phyloP scores from a whole-genome alignment of 2,329 filamentous ascomycete species.

The Colletotrichum falcatum region DNA sequence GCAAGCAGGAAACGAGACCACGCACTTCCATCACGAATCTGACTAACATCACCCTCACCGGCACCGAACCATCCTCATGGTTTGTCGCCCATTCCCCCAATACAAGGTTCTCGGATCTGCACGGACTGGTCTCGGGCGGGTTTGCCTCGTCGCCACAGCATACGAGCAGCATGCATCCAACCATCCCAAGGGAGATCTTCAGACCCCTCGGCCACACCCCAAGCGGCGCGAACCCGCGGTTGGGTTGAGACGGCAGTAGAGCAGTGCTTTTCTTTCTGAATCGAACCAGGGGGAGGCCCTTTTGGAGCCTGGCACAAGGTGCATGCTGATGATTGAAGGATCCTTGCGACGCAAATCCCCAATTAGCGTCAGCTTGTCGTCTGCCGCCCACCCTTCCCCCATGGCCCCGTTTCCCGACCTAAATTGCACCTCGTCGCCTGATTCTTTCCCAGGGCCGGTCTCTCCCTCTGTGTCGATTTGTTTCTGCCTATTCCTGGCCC shows the following conservation, averaged over 20 bases:
- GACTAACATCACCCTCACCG: slow-evolving; percentile 6
- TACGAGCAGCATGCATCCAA: slow-evolving; percentile 28
- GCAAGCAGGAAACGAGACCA: background rate
- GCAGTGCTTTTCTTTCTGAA: slow-evolving; percentile 19
- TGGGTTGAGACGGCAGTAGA: slow-evolving; percentile 15
- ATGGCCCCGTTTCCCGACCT: slow-evolving; percentile 33
- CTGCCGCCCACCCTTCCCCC: slow-evolving; percentile 8
- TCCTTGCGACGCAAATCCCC: slow-evolving; percentile 30
- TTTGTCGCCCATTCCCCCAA: slow-evolving; percentile 4
- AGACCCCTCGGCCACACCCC: slow-evolving; percentile 24
- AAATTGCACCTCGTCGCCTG: slow-evolving; percentile 38
- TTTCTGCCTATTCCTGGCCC: slow-evolving; percentile 11
- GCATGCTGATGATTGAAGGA: slow-evolving; percentile 34
- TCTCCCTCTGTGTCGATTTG: slow-evolving; percentile 2
- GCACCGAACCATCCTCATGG: background rate
- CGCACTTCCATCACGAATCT: slow-evolving; percentile 9
- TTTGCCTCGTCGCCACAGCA: slow-evolving; percentile 33
- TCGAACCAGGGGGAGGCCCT: background rate
- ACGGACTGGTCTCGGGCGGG: slow-evolving; percentile 37
- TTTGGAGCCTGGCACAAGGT: slow-evolving; percentile 12
- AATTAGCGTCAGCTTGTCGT: slow-evolving; percentile 35
- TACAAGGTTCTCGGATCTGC: slow-evolving; percentile 36
- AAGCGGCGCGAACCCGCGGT: slow-evolving; percentile 29
- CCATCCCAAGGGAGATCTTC: slow-evolving; percentile 27
- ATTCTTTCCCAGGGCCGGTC: slow-evolving; percentile 4